Conservation (phyloP, 805 yeast species). For the Ogataea pignaliae region DNA sequence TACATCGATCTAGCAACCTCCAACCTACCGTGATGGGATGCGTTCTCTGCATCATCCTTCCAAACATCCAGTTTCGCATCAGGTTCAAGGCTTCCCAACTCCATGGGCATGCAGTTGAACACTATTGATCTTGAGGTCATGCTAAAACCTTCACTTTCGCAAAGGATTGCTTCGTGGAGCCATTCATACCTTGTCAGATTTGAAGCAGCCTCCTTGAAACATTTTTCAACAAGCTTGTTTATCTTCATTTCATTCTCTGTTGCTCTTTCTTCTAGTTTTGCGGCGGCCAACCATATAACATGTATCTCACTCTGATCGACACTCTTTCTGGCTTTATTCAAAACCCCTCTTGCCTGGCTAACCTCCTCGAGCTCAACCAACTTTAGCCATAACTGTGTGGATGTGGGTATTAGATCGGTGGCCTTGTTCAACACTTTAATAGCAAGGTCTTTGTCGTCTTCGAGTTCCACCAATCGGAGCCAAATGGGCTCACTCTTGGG, state of each 20-base stretch:
- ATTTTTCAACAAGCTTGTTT: slow-evolving; percentile 44
- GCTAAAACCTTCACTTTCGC: slow-evolving; percentile 44
- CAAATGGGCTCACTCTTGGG: slow-evolving; percentile 63
- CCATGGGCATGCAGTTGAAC: slow-evolving; percentile 33
- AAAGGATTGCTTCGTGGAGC: slow-evolving; percentile 49
- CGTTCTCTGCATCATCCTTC: slow-evolving; percentile 34
- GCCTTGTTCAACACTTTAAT: slow-evolving; percentile 59
- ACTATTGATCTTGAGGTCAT: slow-evolving; percentile 54
- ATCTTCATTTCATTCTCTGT: slow-evolving; percentile 41
- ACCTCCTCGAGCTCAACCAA: slow-evolving; percentile 43
- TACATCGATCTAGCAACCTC: slow-evolving; percentile 45
- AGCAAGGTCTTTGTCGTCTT: slow-evolving; percentile 46
- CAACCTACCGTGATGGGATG: slow-evolving; percentile 19
- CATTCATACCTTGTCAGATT: slow-evolving; percentile 42
- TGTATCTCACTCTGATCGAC: slow-evolving; percentile 43
- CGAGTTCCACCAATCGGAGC: slow-evolving; percentile 59
- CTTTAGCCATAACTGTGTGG: slow-evolving; percentile 63
- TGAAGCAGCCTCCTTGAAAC: slow-evolving; percentile 36
- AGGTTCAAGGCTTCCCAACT: slow-evolving; percentile 21
- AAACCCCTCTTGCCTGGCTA: slow-evolving; percentile 46
- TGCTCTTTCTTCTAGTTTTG: slow-evolving; percentile 58
- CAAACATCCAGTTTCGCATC: slow-evolving; percentile 25
- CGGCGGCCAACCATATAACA: slow-evolving; percentile 66
- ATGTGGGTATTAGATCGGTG: slow-evolving; percentile 59
- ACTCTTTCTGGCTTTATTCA: slow-evolving; percentile 57